phyloP scores from a whole-genome alignment of 139 green algal species.

The Coccomyxa sp. region DNA sequence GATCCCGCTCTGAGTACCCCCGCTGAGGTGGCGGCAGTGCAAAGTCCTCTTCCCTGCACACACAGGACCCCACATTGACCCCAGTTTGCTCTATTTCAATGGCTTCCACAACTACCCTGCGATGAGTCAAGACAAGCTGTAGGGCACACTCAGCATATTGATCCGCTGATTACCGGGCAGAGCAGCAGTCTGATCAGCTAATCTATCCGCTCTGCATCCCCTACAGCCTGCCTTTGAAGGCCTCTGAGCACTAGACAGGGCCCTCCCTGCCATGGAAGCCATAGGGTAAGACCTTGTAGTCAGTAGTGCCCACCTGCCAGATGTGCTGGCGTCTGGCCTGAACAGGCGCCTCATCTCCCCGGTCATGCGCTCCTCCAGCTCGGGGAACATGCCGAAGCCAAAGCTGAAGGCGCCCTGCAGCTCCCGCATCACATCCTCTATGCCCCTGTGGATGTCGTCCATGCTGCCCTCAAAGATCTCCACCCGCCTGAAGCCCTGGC shows the following conservation, averaged over 20 bases:
- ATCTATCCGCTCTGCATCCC: too few relatives aligned
- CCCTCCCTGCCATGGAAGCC: neutral
- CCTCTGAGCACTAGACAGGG: neutral
- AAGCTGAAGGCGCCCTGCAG: neutral
- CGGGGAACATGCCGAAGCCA: neutral
- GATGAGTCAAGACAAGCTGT: too few relatives aligned
- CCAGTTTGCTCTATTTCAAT: neutral
- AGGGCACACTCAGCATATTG: too few relatives aligned
- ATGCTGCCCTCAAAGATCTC: neutral
- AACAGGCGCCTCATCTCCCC: neutral
- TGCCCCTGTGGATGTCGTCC: neutral
- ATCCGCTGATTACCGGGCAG: too few relatives aligned
- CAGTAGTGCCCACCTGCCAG: too few relatives aligned
- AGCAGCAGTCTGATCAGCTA: too few relatives aligned
- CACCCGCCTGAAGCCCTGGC: neutral
- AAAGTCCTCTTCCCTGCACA: neutral
- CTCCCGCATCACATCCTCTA: neutral
- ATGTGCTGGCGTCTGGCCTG: neutral
- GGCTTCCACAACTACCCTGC: too few relatives aligned
- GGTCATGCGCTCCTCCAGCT: neutral
- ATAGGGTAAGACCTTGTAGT: too few relatives aligned
- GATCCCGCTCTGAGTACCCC: slow-evolving; percentile 3
- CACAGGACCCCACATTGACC: neutral
- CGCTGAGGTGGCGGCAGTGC: neutral
- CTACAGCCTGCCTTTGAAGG: neutral